Percentiles rank a stretch among this genome's conserved stretches.
Evolutionary conservation across 192 early-diverging fungal genomes (phyloP).

Genomic region (Ramicandelaber brevisporus): DNA sequence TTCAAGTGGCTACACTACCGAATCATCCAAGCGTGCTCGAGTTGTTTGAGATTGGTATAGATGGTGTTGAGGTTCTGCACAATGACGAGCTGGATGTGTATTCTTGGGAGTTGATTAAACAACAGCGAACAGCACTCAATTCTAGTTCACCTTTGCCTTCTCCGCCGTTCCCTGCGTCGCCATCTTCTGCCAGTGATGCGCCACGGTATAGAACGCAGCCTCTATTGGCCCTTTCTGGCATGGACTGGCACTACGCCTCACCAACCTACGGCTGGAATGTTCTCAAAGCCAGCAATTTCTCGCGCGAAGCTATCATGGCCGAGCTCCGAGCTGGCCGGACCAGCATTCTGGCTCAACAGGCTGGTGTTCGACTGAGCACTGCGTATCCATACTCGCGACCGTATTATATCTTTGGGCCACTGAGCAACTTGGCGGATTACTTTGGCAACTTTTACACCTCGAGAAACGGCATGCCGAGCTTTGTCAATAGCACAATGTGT

Average conservation of each 20-base stretch:
- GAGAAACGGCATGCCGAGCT: no score
- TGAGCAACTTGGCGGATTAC: no score
- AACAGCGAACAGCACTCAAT: no score
- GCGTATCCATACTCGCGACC: no score
- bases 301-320: conserved; percentile 14
- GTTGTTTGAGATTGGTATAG: conserved; percentile 25
- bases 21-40: conserved; percentile 21
- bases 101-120: conserved; percentile 18
- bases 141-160: no score
- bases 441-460: no score
- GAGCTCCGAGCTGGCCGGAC: conserved; percentile 22
- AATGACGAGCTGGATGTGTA: conserved; percentile 16
- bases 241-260: conserved; percentile 29
- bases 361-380: conserved; percentile 22
- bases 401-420: no score
- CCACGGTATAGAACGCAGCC: no score
- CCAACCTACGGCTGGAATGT: conserved; percentile 26
- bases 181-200: no score
- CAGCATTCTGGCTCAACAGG: conserved; percentile 26
- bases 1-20: conserved; percentile 20
- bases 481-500: no score
- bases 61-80: conserved; percentile 31
- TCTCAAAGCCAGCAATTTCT: conserved; percentile 12
- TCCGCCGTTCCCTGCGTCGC: no score
- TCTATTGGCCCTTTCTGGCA: conserved; percentile 22